Evolutionary conservation across 2,329 filamentous ascomycete species (phyloP), one percentile per base, ranked within the genome.

Genomic region (Aureobasidium subglaciale): DNA sequence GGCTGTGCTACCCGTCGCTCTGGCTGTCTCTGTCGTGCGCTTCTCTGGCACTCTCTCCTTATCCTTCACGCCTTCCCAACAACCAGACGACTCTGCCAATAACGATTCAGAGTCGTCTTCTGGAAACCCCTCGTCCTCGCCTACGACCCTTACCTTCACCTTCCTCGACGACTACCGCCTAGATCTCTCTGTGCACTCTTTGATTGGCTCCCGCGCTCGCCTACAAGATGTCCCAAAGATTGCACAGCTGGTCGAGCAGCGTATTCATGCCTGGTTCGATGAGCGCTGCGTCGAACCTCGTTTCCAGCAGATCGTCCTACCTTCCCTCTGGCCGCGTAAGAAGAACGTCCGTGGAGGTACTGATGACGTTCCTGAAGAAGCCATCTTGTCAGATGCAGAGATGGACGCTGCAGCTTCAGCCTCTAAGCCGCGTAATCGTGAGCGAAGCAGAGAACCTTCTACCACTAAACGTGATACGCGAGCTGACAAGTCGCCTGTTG

Each of bases 31-130:
- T 15, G 88, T 99, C 15, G 89, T 96, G 15, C 81, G 93, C 13
- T 99, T 99, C 71, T 96, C 90, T 45, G 93, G 93, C 38, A 99
- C 93, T 0, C 75, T 99, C 16, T 95, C 89, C 41, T 87, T 97
- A 41, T 95, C 90, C 1, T 95, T 97, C 67, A 89, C 95, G 58
- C 93, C 93, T 1, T 83, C 81, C 61, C 70, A 64, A 59, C 65
- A 45, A 58, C 67, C 60, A 30, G 62, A 64, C 4, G 32, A 32
- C 4, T 20, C 32, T 9, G 1, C 15, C 15, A 29, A 38, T 15
- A n/a, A n/a, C n/a, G 46, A 50, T 9, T 60, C 62, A 20, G 53
- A 60, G 9, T 29, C 50, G 15, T 57, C 59, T 30, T 55, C 35
- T 5, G 34, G 40, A 22, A 49, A 49, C 11, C 32, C 53, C 5